Evolutionary conservation across 108 stramenopile genomes (phyloP), one percentile per base, ranked within the genome.

Genomic region (Skeletonema menzelii): DNA sequence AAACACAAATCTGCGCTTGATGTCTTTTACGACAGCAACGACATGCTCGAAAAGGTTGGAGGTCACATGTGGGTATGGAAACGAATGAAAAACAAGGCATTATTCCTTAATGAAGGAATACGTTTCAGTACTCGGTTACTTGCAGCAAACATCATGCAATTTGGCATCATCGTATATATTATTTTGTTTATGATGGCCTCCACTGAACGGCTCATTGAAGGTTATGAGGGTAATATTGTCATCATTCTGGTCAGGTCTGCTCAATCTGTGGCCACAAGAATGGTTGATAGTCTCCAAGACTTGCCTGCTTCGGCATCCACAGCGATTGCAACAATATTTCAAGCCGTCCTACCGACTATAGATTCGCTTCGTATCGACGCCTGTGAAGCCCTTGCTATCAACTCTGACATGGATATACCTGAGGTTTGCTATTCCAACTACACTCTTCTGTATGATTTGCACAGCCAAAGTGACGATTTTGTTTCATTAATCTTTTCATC

Each of bases 51-150:
- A 32, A 7, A 56, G 44, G 24, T 56, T 53, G 66, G 66, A 7
- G 66, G 66, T 0, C 53, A 55, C 53, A 49, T 19, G 3, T 67
- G 66, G 66, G 55, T 56, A 6, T 67, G 66, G 66, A 27, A 53
- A 3, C 8, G 24, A 38, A 67, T 67, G 6, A 22, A 20, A 20
- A 67, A 27, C 26, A 27, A 11, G 5, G 46, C 7, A n/a, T 30
- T 67, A 6, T 67, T 55, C 47, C 17, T 19, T 10, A 56, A 67
- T 19, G 66, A 67, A 53, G 66, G 66, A 5, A 26, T 67, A 17
- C 53, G 66, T 13, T 32, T 53, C 24, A 31, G 47, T 20, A n/a
- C 66, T 19, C 46, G 66, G 4, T 20, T 67, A 11, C 27, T 67
- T 27, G 66, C 66, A 11, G 55, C 27, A 10, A 67, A 67, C 31